Evolutionary conservation across 2,329 filamentous ascomycete genomes (phyloP).

Genomic region (Akanthomyces muscarius): DNA sequence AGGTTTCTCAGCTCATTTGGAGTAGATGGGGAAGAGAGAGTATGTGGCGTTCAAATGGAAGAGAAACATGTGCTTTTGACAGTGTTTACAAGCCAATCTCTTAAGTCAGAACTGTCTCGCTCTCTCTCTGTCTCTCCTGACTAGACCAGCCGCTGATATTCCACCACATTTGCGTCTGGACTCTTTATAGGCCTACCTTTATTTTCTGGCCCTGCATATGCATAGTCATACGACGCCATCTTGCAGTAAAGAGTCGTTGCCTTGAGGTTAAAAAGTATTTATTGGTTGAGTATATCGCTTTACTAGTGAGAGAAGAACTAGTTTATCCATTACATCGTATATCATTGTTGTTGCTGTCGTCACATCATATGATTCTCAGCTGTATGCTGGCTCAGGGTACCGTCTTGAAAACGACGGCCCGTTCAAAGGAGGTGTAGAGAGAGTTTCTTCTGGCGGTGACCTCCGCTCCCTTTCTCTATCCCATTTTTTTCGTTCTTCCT

Average conservation of each 20-base stretch:
- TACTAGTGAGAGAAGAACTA: not conserved
- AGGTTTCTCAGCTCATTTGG: not conserved
- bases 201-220: too few species aligned
- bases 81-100: not conserved
- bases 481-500: conserved; percentile 34
- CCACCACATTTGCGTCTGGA: not conserved
- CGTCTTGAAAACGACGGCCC: conserved; percentile 32
- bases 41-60: too few species aligned
- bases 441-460: conserved; percentile 29
- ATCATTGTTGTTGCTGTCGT: conserved; percentile 8
- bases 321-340: not conserved
- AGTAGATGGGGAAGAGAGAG: too few species aligned
- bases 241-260: not conserved
- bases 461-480: conserved; percentile 28
- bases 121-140: not conserved
- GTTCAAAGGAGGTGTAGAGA: conserved; percentile 28
- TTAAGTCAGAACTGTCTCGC: not conserved
- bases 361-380: conserved; percentile 20
- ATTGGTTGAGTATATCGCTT: not conserved
- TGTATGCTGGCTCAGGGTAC: conserved; percentile 36
- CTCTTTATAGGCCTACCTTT: not conserved
- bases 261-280: not conserved
- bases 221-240: not conserved
- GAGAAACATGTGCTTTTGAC: too few species aligned
- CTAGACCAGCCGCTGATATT: not conserved